A percentile compares a stretch with the other conserved stretches of the same genome.
phyloP scores from a whole-genome alignment of 108 stramenopile species.

The Fragilariopsis cylindrus region DNA sequence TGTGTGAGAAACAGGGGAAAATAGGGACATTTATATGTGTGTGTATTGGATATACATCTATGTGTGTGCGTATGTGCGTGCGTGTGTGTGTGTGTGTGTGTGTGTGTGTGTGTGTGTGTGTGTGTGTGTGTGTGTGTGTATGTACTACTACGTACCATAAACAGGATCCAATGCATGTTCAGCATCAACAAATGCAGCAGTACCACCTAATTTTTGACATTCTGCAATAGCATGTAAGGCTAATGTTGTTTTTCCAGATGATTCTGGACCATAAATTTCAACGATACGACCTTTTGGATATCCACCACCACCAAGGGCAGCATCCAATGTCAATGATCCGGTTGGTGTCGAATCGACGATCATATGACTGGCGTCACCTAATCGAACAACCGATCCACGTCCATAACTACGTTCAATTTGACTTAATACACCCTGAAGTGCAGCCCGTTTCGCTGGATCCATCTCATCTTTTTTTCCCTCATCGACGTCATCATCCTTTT shows the following conservation, averaged over 20 bases:
- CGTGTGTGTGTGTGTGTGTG: too few relatives aligned
- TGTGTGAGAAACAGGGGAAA: background rate
- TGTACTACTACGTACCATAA: slow-evolving; percentile 52
- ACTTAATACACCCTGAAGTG: slow-evolving; percentile 87
- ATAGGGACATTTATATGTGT: background rate
- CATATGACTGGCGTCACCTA: slow-evolving; percentile 79
- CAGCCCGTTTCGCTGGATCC: slow-evolving; percentile 74
- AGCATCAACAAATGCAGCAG: slow-evolving; percentile 95
- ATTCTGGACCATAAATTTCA: slow-evolving; percentile 97
- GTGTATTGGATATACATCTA: too few relatives aligned
- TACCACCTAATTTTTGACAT: slow-evolving; percentile 84
- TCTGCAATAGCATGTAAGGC: slow-evolving; percentile 95
- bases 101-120: too few relatives aligned
- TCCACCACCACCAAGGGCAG: slow-evolving; percentile 76
- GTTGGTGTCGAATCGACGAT: slow-evolving; percentile 82
- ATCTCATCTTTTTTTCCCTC: slow-evolving; percentile 1
- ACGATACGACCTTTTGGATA: slow-evolving; percentile 87
- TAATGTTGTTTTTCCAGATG: slow-evolving; percentile 94
- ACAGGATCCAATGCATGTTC: slow-evolving; percentile 97
- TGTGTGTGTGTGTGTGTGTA: too few relatives aligned
- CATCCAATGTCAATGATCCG: slow-evolving; percentile 90
- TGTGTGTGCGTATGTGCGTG: too few relatives aligned
- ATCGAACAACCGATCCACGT: slow-evolving; percentile 83
- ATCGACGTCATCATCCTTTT: background rate
- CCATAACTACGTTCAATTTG: slow-evolving; percentile 93